Conservation (phyloP, 2,329 filamentous ascomycete genomes). For the Trichoderma sp. region DNA sequence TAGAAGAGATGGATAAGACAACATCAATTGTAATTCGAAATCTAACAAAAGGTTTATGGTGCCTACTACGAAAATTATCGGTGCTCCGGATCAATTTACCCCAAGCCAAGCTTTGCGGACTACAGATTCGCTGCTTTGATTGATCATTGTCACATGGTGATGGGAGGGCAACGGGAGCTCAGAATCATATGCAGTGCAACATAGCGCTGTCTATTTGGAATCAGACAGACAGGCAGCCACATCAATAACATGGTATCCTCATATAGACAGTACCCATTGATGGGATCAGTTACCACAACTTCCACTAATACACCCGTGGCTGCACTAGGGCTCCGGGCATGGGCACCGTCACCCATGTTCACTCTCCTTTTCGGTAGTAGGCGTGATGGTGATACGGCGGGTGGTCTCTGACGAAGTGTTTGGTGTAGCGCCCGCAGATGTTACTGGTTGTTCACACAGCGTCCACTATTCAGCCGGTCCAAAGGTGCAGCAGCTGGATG, state of each 20-base stretch:
- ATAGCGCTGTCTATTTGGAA: background rate
- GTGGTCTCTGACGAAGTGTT: background rate
- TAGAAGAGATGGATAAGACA: background rate
- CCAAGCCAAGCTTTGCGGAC: background rate
- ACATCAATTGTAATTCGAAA: background rate
- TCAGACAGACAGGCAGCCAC: background rate
- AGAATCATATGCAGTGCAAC: background rate
- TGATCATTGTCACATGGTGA: background rate
- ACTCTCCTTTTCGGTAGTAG: background rate
- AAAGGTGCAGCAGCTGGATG: background rate
- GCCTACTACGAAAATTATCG: background rate
- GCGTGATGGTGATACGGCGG: background rate
- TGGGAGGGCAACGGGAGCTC: background rate
- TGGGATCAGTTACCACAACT: background rate
- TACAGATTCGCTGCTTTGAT: background rate
- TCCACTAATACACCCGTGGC: background rate
- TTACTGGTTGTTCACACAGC: background rate
- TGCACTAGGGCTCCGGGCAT: background rate
- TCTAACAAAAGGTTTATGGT: too few species aligned
- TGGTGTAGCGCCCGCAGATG: constrained; percentile 3
- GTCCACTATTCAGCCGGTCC: background rate
- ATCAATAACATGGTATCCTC: background rate
- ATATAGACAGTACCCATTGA: background rate
- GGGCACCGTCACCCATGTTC: background rate
- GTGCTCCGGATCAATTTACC: background rate